A percentile compares a stretch with the other conserved stretches of the same genome.
Conservation (phyloP, 2,329 filamentous ascomycete species). For the Clonostachys rosea region DNA sequence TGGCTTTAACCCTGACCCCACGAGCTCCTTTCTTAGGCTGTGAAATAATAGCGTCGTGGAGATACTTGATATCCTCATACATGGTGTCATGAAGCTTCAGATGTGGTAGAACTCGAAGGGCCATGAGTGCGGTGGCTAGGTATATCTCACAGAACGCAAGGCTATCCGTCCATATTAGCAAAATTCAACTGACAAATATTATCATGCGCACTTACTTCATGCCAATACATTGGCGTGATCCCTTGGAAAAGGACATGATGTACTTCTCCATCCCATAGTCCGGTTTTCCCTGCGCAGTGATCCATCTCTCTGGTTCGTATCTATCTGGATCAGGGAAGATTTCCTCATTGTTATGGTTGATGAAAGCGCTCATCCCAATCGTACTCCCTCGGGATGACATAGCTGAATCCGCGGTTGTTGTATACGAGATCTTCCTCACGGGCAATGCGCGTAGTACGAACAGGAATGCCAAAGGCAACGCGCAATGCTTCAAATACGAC, state of each 20-base stretch:
- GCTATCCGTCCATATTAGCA: constrained; percentile 7
- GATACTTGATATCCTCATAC: constrained; percentile 17
- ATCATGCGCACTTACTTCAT: constrained; percentile 4
- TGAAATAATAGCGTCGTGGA: constrained; percentile 17
- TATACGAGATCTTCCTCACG: constrained; percentile 19
- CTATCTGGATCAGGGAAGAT: constrained; percentile 26
- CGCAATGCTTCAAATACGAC: constrained; percentile 30
- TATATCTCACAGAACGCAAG: constrained; percentile 15
- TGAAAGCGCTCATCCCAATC: constrained; percentile 23
- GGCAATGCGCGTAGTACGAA: constrained; percentile 14
- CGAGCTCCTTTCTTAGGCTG: constrained; percentile 9
- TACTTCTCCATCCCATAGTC: constrained; percentile 18
- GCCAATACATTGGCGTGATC: constrained; percentile 28
- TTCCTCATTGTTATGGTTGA: constrained; percentile 27
- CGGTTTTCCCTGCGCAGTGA: constrained; percentile 16
- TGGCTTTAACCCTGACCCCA: background rate
- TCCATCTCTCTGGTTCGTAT: constrained; percentile 29
- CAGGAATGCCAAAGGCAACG: constrained; percentile 20
- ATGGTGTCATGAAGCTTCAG: constrained; percentile 18
- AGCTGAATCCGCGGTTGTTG: constrained; percentile 10
- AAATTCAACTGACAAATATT: background rate
- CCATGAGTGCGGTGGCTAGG: constrained; percentile 10
- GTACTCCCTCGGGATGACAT: constrained; percentile 20
- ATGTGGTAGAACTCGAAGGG: constrained; percentile 13
- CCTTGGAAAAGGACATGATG: constrained; percentile 30